Conservation (phyloP, 805 yeast species). For the Metschnikowia noctiluminum region DNA sequence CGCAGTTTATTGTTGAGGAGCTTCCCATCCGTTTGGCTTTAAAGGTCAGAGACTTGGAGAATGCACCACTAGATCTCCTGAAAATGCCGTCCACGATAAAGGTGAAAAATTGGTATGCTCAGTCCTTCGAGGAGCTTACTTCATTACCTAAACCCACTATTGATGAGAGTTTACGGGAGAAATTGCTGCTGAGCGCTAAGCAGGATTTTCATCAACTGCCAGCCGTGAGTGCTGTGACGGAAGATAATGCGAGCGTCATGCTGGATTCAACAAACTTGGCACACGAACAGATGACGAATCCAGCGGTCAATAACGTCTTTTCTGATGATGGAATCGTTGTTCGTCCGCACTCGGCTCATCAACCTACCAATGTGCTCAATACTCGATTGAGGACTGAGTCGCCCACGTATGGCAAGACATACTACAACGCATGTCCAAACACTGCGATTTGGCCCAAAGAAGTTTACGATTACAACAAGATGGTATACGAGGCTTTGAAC, state of each 20-base stretch:
- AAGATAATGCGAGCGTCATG: background rate
- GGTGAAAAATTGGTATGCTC: slow-evolving; percentile 88
- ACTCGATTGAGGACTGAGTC: slow-evolving; percentile 18
- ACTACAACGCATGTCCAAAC: slow-evolving; percentile 53
- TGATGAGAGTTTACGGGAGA: slow-evolving; percentile 36
- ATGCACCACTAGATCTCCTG: slow-evolving; percentile 70
- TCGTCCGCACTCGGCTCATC: slow-evolving; percentile 20
- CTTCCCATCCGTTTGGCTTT: slow-evolving; percentile 84
- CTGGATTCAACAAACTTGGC: slow-evolving; percentile 26
- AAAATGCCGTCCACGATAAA: slow-evolving; percentile 71
- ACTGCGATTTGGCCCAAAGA: slow-evolving; percentile 69
- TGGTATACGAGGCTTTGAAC: slow-evolving; percentile 61
- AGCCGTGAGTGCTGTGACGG: slow-evolving; percentile 6
- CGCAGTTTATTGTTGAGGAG: slow-evolving; percentile 81
- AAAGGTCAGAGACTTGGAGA: slow-evolving; percentile 79
- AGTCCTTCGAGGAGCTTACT: slow-evolving; percentile 81
- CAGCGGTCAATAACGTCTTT: slow-evolving; percentile 39
- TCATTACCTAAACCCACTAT: slow-evolving; percentile 56
- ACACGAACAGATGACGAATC: slow-evolving; percentile 27
- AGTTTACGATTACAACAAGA: slow-evolving; percentile 65
- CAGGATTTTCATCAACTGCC: slow-evolving; percentile 1
- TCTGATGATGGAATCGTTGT: slow-evolving; percentile 53
- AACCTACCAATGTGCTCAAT: slow-evolving; percentile 8
- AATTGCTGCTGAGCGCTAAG: slow-evolving; percentile 23
- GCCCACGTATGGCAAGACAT: slow-evolving; percentile 42